phyloP scores from a whole-genome alignment of 2,329 filamentous ascomycete species.

The Pseudogymnoascus sp. region DNA sequence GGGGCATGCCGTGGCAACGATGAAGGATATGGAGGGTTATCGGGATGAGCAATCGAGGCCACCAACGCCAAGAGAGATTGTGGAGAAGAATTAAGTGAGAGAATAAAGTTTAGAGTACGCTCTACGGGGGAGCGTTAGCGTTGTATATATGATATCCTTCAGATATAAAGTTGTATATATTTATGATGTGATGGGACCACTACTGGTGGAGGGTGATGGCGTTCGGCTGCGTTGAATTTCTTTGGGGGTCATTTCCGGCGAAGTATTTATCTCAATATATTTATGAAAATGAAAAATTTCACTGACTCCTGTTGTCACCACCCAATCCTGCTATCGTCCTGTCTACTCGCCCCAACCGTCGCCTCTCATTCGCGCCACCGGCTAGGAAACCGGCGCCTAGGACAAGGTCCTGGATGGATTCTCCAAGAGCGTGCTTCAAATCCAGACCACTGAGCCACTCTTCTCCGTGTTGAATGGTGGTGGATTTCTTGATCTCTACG shows the following conservation, averaged over 20 bases:
- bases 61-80: not conserved
- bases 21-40: slow-evolving; percentile 10
- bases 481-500: too few relatives aligned
- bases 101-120: not conserved
- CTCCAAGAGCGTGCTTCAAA: too few relatives aligned
- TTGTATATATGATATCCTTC: not conserved
- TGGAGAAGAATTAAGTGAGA: not conserved
- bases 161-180: not conserved
- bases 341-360: not conserved
- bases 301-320: not conserved
- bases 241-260: slow-evolving; percentile 14
- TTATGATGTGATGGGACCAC: slow-evolving; percentile 21
- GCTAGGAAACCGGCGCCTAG: too few relatives aligned
- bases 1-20: not conserved
- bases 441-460: too few relatives aligned
- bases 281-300: not conserved
- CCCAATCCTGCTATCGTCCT: not conserved
- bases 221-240: slow-evolving; percentile 20
- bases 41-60: not conserved
- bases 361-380: too few relatives aligned
- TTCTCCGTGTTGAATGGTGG: too few relatives aligned
- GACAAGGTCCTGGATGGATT: too few relatives aligned
- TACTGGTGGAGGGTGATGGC: slow-evolving; percentile 31
- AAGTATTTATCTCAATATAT: not conserved
- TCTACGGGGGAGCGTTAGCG: not conserved